These are phyloP conservation scores for Diaporthe humulicola DNA, from an alignment of 2,329 filamentous ascomycete genomes.

Conservation along the genomic window DNA sequence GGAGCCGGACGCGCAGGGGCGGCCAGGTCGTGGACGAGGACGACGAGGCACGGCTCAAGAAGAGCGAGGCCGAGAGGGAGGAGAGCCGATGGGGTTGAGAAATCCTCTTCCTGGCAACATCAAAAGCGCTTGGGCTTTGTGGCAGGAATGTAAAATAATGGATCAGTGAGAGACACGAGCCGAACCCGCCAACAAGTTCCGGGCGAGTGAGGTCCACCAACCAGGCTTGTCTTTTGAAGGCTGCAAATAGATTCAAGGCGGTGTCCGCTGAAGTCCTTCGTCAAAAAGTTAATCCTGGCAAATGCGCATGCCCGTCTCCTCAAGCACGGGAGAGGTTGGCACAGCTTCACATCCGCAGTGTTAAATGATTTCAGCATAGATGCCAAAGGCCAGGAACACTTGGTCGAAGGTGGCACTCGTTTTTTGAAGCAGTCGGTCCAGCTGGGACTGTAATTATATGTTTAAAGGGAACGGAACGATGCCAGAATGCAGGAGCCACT, in stretches of 20 bases:
- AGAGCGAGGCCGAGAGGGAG: slow-evolving; percentile 73
- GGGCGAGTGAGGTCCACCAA: not conserved
- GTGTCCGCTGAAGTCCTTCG: not conserved
- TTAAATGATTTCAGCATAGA: not conserved
- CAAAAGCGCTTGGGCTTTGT: not conserved
- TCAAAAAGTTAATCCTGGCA: not conserved
- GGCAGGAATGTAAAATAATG: not conserved
- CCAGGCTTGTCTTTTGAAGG: not conserved
- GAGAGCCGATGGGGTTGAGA: slow-evolving; percentile 61
- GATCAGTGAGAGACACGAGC: not conserved
- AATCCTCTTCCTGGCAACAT: not conserved
- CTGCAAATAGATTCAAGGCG: not conserved
- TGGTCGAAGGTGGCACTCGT: not conserved
- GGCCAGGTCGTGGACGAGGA: slow-evolving; percentile 62
- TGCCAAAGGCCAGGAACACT: not conserved
- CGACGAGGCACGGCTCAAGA: slow-evolving; percentile 65
- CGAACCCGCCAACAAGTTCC: not conserved
- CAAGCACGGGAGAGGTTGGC: no score
- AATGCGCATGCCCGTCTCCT: not conserved
- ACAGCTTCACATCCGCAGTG: not conserved
- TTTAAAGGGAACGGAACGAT: not conserved
- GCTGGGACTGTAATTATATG: not conserved
- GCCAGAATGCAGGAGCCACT: not conserved
- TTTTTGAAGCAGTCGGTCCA: not conserved
- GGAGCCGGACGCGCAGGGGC: slow-evolving; percentile 62